A percentile compares a stretch with the other conserved stretches of the same genome.
Evolutionary conservation across 768 basidiomycete genomes (phyloP).

Genomic region (Agaricus bisporus): DNA sequence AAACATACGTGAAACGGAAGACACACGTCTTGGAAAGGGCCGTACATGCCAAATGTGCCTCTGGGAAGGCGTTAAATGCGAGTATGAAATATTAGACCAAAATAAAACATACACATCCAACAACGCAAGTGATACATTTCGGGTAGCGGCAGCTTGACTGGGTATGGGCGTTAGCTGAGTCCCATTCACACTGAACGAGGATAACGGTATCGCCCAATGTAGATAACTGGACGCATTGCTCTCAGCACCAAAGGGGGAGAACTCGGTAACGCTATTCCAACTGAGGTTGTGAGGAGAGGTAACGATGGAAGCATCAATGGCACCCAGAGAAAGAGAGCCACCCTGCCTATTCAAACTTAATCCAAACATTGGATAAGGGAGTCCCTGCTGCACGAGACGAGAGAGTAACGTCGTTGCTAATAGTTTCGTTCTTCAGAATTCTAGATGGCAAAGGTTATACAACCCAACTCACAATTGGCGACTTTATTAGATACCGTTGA

Average conservation of each 20-base stretch:
- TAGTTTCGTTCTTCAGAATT: neutral
- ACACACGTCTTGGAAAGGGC: conserved; percentile 72
- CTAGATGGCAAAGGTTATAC: neutral
- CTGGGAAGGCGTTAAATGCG: conserved; percentile 26
- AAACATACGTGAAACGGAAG: neutral
- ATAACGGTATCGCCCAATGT: conserved; percentile 66
- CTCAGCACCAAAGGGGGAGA: conserved; percentile 55
- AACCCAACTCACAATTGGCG: conserved; percentile 40
- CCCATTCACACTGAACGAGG: conserved; percentile 52
- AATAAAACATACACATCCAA: conserved; percentile 58
- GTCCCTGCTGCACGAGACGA: conserved; percentile 53
- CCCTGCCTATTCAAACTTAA: conserved; percentile 56
- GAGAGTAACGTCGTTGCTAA: conserved; percentile 67
- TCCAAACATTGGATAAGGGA: conserved; percentile 75
- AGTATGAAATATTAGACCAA: neutral
- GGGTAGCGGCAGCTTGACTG: conserved; percentile 54
- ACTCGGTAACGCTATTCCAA: conserved; percentile 74
- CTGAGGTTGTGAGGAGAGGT: conserved; percentile 49
- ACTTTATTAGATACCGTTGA: conserved; percentile 47
- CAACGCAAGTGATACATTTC: conserved; percentile 56
- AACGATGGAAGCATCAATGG: conserved; percentile 67
- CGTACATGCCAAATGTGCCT: conserved; percentile 66
- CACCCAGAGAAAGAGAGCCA: conserved; percentile 68
- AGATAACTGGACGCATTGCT: conserved; percentile 64
- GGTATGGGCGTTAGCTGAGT: conserved; percentile 47